Evolutionary conservation across 441 rosid genomes (phyloP).

Genomic region (Macaranga tanarius): DNA sequence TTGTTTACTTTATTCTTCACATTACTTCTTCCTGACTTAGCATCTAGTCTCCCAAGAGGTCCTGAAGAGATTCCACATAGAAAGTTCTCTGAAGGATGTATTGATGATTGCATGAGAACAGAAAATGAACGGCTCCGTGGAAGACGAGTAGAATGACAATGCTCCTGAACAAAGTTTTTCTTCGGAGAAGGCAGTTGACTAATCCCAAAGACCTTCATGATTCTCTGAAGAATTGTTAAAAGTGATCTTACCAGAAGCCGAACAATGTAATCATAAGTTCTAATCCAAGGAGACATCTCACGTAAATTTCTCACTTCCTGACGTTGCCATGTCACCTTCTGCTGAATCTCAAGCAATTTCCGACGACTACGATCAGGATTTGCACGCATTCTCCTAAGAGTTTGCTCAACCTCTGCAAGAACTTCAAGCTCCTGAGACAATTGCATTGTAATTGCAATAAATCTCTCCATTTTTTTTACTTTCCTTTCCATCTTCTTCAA

Average conservation of each 20-base stretch:
- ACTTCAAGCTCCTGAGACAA: slow-evolving; percentile 59
- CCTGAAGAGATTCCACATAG: slow-evolving; percentile 33
- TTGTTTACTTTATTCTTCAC: slow-evolving; percentile 24
- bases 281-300: slow-evolving; percentile 59
- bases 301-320: slow-evolving; percentile 54
- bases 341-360: slow-evolving; percentile 51
- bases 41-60: slow-evolving; percentile 31
- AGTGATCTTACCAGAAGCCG: slow-evolving; percentile 59
- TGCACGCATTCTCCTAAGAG: slow-evolving; percentile 52
- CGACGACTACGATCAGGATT: slow-evolving; percentile 35
- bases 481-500: slow-evolving; percentile 68
- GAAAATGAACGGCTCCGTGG: slow-evolving; percentile 44
- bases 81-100: slow-evolving; percentile 39
- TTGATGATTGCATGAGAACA: slow-evolving; percentile 36
- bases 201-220: slow-evolving; percentile 38
- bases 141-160: slow-evolving; percentile 24
- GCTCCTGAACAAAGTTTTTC: slow-evolving; percentile 16
- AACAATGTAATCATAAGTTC: slow-evolving; percentile 56
- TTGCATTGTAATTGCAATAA: slow-evolving; percentile 44
- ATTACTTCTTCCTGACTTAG: slow-evolving; percentile 24
- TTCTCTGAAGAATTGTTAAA: slow-evolving; percentile 54
- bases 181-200: slow-evolving; percentile 26
- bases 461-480: slow-evolving; percentile 65
- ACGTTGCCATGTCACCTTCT: slow-evolving; percentile 50
- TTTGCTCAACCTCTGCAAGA: slow-evolving; percentile 64